Conservation (phyloP, 441 rosid genomes). For the Erodium chrysanthum region DNA sequence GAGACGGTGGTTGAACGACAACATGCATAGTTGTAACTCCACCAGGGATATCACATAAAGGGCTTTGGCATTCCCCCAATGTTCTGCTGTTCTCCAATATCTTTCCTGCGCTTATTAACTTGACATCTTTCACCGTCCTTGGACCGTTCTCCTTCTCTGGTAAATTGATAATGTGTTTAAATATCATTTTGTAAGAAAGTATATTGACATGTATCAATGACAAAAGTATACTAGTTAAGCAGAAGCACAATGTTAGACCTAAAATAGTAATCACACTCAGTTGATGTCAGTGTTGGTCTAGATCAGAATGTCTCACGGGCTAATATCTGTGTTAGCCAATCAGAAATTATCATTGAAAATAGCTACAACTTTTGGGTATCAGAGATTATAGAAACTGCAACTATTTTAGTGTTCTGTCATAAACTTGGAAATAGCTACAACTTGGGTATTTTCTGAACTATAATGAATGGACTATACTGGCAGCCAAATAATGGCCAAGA, state of each 20-base stretch:
- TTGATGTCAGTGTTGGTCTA: neutral
- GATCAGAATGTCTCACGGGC: neutral
- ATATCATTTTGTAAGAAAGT: neutral
- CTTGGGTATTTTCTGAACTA: neutral
- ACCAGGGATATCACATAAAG: constrained; percentile 65
- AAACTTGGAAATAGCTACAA: neutral
- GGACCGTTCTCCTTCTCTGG: constrained; percentile 85
- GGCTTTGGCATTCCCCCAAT: constrained; percentile 69
- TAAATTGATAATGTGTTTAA: constrained; percentile 14
- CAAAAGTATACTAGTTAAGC: too few species aligned
- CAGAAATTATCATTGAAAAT: neutral
- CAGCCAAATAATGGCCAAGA: too few species aligned
- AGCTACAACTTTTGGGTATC: too few species aligned
- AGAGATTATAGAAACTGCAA: neutral
- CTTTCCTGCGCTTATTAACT: constrained; percentile 87
- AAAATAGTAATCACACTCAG: neutral
- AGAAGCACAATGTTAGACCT: neutral
- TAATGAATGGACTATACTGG: neutral
- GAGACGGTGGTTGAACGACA: constrained; percentile 67
- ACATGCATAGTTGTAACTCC: constrained; percentile 95
- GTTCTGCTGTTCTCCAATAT: constrained; percentile 81
- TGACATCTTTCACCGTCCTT: constrained; percentile 75
- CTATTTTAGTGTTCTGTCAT: neutral
- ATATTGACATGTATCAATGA: neutral
- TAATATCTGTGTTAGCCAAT: neutral